Base-by-base conservation (phyloP, 208 protist genomes). In the Crithidia mellificae region DNA sequence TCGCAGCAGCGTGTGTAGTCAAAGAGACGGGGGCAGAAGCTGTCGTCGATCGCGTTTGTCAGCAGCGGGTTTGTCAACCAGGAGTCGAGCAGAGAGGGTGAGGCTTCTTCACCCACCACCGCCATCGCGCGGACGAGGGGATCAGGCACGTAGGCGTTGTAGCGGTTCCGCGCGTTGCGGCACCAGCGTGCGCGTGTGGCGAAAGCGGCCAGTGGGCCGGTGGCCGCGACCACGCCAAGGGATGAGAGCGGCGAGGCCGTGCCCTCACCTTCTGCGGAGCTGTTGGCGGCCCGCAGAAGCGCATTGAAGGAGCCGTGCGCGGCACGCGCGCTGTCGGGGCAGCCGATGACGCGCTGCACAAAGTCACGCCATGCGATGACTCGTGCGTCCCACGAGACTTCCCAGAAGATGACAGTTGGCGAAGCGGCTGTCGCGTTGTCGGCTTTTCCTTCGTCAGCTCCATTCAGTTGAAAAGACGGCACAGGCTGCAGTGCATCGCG, bases 311-410 rank as follows among this genome's bases (percentile, higher is more conserved):
- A 87, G 7, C 69, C 68, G 3, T 46, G 20, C 8, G 32, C 54
- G 20, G 85, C 80, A 9, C 66, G 61, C 6, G 50, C 72, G 15
- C 80, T 69, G 72, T 93, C 73, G 9, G 68, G 58, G 43, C 72
- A 70, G 55, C 90, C 90, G 47, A 95, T 81, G 4, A 92, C 71
- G 24, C 74, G 44, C 30, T 61, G n/a, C 14, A 64, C 54, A 62
- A 92, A 85, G 49, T 77, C 65, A 2, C 58, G 29, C 83, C 83
- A 92, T n/a, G 73, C 81, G 39, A 85, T 74, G 49, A 70, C 41
- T 12, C 62, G 52, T 49, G 78, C 68, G 38, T 92, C 82, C 80
- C 80, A 92, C 25, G 55, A 57, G 24, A 76, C 50, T 4, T 70
- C 51, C 70, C 70, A 76, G 55, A 69, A 50, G 0, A 46, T 65